Evolutionary conservation across 1,284 basidiomycete species (phyloP).

Genomic region (Dichomitus squalens): DNA sequence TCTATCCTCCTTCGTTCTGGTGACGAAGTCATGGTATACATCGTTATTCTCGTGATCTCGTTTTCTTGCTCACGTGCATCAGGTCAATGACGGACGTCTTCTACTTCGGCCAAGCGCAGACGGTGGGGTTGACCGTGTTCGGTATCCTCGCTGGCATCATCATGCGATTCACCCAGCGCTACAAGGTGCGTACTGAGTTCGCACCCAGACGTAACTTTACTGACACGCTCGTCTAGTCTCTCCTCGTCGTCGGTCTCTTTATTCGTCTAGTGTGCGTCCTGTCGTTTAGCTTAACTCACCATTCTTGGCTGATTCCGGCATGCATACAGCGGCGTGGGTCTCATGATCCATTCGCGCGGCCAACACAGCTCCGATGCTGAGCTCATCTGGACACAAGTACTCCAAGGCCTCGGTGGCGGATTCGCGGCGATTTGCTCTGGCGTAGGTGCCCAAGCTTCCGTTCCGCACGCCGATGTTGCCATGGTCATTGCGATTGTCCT

Average conservation of each 20-base stretch:
- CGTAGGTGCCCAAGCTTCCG: conserved; percentile 79
- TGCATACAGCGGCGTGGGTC: conserved; percentile 54
- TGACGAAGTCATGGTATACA: conserved; percentile 61
- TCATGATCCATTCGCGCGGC: conserved; percentile 76
- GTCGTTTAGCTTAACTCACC: not conserved
- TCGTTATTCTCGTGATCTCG: not conserved
- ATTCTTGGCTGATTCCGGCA: not conserved
- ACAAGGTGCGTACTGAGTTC: conserved; percentile 41
- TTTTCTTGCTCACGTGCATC: not conserved
- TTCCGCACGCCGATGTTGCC: conserved; percentile 77
- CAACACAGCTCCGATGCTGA: conserved; percentile 60
- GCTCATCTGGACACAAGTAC: conserved; percentile 70
- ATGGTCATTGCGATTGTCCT: conserved; percentile 85
- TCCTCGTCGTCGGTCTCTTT: conserved; percentile 67
- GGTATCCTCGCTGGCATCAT: conserved; percentile 61
- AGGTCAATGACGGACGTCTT: conserved; percentile 55
- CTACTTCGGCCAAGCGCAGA: conserved; percentile 59
- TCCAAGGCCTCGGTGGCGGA: conserved; percentile 84
- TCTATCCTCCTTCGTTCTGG: conserved; percentile 60
- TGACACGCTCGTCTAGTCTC: conserved; percentile 40
- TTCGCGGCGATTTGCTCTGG: conserved; percentile 72
- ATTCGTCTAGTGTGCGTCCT: conserved; percentile 55
- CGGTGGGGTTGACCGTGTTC: conserved; percentile 65
- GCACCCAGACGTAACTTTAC: not conserved
- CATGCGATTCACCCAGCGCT: conserved; percentile 59